Percentiles rank a stretch among this genome's conserved stretches.
These are phyloP conservation scores for Quercus agrifolia DNA, from an alignment of 306 rosid species.

Conservation along the genomic window DNA sequence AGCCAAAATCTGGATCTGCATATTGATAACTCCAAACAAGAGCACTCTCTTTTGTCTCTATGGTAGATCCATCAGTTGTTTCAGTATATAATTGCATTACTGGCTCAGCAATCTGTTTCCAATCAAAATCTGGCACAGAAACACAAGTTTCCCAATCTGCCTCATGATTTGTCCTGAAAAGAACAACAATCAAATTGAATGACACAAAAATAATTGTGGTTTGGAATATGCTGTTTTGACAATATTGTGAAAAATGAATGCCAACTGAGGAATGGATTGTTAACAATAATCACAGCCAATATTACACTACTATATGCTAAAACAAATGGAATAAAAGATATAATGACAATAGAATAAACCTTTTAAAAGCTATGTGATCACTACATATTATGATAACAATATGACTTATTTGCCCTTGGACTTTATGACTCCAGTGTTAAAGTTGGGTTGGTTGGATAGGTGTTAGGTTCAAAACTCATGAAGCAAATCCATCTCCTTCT, in stretches of 20 bases:
- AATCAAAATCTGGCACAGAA: constrained; percentile 54
- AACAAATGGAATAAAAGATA: background rate
- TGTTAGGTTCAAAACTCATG: background rate
- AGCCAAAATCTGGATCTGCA: constrained; percentile 87
- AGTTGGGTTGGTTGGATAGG: background rate
- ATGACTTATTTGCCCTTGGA: background rate
- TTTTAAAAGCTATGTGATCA: background rate
- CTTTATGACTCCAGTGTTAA: background rate
- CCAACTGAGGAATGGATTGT: background rate
- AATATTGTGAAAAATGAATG: background rate
- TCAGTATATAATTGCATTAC: constrained; percentile 82
- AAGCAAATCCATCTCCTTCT: no score
- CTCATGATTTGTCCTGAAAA: constrained; percentile 54
- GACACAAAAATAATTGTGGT: background rate
- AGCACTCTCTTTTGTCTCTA: constrained; percentile 83
- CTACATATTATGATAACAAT: background rate
- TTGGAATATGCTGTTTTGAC: background rate
- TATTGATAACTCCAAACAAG: constrained; percentile 84
- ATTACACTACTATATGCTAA: background rate
- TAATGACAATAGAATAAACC: background rate
- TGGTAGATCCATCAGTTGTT: constrained; percentile 86
- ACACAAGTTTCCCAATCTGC: constrained; percentile 77
- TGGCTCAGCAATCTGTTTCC: constrained; percentile 88
- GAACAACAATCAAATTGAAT: constrained; percentile 1
- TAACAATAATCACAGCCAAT: background rate